Base-by-base conservation (phyloP, 2,329 filamentous ascomycete species). In the Amylocarpus encephaloides region DNA sequence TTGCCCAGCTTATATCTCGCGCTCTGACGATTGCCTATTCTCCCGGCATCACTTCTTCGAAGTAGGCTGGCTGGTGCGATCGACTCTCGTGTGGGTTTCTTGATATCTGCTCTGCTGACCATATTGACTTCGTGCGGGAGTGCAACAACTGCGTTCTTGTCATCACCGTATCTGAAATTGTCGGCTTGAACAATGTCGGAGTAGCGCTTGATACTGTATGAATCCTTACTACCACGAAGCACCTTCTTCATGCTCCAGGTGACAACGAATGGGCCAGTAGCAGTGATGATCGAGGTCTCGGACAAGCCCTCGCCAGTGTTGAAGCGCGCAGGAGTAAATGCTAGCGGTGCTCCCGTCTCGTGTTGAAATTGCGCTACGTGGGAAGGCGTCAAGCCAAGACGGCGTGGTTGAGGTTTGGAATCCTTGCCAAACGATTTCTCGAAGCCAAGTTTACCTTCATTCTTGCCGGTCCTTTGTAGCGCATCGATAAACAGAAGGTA, bases 281-380 rank as follows among this genome's bases (percentile, higher is more conserved):
- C 91, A 0, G 91, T 95, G 67, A 98, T 92, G 71, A 98, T 96
- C 48, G 89, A 94, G 0, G 91, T 95, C 71, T 98, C 93, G 35
- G 83, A 76, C 11, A 79, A 73, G 43, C 88, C 86, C 56, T 88
- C 78, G 57, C 91, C 90, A 0, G 88, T 88, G 69, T 98, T 97
- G 77, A 97, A 98, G 58, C 86, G 88, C 44, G 93, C 93, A 0
- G 88, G 82, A 0, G 92, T 97, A 69, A 98, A 98, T 1, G 83
- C 78, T 10, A 98, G 78, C 0, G 88, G 83, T 52, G 85, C 83
- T 61, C 89, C 88, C 1, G 93, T 98, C 70, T 98, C 93, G 68
- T 97, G 88, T 66, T 94, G 88, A 74, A 98, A 96, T 66, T 98
- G 93, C 0, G 93, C 93, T 26, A 97, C 89, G 67, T 98, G 93